Evolutionary conservation across 495 filamentous ascomycete species (phyloP).

Genomic region (Tuber melanosporum): DNA sequence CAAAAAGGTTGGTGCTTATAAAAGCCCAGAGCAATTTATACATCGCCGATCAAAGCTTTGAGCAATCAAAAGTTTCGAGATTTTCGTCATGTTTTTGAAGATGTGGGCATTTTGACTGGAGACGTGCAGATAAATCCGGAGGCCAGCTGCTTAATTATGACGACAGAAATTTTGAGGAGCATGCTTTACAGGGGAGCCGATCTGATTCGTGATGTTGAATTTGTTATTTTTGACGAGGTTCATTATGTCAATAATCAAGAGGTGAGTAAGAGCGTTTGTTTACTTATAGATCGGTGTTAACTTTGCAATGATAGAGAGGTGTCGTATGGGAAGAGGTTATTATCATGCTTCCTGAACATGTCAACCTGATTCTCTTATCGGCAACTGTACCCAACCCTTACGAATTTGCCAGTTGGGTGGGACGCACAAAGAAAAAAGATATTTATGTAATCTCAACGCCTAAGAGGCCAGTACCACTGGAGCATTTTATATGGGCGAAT

Average conservation of each 20-base stretch:
- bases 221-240: conserved; percentile 98
- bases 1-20: conserved; percentile 7
- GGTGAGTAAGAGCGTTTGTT: conserved; percentile 24
- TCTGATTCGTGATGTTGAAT: conserved; percentile 93
- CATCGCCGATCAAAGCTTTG: conserved; percentile 94
- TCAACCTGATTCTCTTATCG: conserved; percentile 88
- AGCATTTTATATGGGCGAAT: conserved; percentile 92
- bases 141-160: conserved; percentile 98
- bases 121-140: conserved; percentile 98
- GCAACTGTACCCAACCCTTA: conserved; percentile 96
- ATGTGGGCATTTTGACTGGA: conserved; percentile 93
- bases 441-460: conserved; percentile 98
- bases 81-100: conserved; percentile 80
- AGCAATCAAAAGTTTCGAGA: conserved; percentile 99
- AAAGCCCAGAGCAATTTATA: conserved; percentile 68
- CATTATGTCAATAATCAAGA: conserved; percentile 99
- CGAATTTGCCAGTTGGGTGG: conserved; percentile 98
- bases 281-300: neutral
- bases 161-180: conserved; percentile 92
- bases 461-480: conserved; percentile 87
- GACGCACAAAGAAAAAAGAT: conserved; percentile 94
- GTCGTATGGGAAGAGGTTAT: conserved; percentile 99
- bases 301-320: conserved; percentile 50
- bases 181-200: conserved; percentile 98
- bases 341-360: conserved; percentile 97